Percentiles rank a stretch among this genome's conserved stretches.
phyloP scores from a whole-genome alignment of 2,329 filamentous ascomycete species.

The Bipolaris oryzae region DNA sequence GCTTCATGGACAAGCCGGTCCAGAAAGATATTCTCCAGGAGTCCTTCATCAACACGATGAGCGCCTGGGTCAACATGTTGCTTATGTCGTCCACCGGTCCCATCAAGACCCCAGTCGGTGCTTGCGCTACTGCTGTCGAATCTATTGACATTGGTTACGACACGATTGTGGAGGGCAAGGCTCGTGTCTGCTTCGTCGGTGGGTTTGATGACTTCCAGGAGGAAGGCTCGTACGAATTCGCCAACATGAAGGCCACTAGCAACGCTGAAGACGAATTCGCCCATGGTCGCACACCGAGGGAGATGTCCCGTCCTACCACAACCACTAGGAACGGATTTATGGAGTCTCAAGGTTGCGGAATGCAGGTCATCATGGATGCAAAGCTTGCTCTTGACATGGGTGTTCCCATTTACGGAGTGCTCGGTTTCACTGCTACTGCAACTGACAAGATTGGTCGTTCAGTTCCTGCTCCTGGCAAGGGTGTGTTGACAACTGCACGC shows the following conservation, averaged over 20 bases:
- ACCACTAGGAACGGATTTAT: slow-evolving; percentile 98
- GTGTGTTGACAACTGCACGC: slow-evolving; percentile 93
- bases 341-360: slow-evolving; percentile 98
- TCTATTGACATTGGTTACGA: slow-evolving; percentile 98
- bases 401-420: slow-evolving; percentile 93
- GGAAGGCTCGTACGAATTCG: slow-evolving; percentile 98
- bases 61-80: slow-evolving; percentile 99
- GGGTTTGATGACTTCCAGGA: slow-evolving; percentile 99
- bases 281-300: slow-evolving; percentile 90
- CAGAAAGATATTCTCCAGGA: slow-evolving; percentile 99
- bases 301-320: slow-evolving; percentile 97
- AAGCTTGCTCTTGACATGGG: slow-evolving; percentile 97
- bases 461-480: slow-evolving; percentile 93
- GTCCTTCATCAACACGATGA: slow-evolving; percentile 99
- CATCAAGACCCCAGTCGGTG: slow-evolving; percentile 98
- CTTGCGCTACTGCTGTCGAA: slow-evolving; percentile 95
- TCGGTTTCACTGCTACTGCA: slow-evolving; percentile 92
- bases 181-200: slow-evolving; percentile 94
- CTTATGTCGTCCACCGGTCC: slow-evolving; percentile 94
- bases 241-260: slow-evolving; percentile 99
- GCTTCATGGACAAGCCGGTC: slow-evolving; percentile 93
- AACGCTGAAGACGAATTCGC: slow-evolving; percentile 96
- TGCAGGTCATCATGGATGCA: slow-evolving; percentile 98
- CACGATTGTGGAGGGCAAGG: slow-evolving; percentile 98
- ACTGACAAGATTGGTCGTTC: slow-evolving; percentile 99